A percentile compares a stretch with the other conserved stretches of the same genome.
Conservation (phyloP, 2,329 filamentous ascomycete genomes). For the Thelonectria rubi region DNA sequence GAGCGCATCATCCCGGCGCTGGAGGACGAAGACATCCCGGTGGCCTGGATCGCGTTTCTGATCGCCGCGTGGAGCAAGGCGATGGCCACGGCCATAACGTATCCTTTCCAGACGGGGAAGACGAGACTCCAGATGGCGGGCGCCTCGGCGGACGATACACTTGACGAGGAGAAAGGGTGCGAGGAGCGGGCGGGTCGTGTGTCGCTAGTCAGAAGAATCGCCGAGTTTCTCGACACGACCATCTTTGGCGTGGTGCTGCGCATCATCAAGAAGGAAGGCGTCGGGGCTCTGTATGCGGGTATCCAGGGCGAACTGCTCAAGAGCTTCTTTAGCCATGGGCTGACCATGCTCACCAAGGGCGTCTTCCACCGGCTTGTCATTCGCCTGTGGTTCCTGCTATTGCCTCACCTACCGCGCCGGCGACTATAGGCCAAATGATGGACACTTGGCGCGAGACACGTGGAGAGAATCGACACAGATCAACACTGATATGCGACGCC, state of each 20-base stretch:
- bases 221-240: slow-evolving; percentile 51
- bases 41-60: slow-evolving; percentile 55
- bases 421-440: slow-evolving; percentile 33
- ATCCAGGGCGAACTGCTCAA: slow-evolving; percentile 80
- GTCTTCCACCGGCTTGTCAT: slow-evolving; percentile 77
- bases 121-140: slow-evolving; percentile 74
- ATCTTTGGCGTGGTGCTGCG: slow-evolving; percentile 71
- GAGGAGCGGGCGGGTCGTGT: slow-evolving; percentile 3
- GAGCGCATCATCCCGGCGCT: slow-evolving; percentile 62
- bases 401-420: slow-evolving; percentile 40
- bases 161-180: slow-evolving; percentile 21
- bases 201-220: slow-evolving; percentile 26
- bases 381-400: slow-evolving; percentile 70
- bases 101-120: slow-evolving; percentile 88
- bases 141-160: slow-evolving; percentile 34
- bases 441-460: not conserved
- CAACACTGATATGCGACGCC: slow-evolving; percentile 86
- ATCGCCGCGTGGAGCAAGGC: slow-evolving; percentile 81
- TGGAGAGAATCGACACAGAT: slow-evolving; percentile 9
- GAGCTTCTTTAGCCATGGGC: slow-evolving; percentile 84
- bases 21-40: slow-evolving; percentile 52
- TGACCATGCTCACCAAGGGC: slow-evolving; percentile 89
- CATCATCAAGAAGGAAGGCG: slow-evolving; percentile 70
- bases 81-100: slow-evolving; percentile 78
- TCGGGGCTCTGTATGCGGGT: slow-evolving; percentile 77